These are phyloP conservation scores for Cladosporium colombiae DNA, from an alignment of 2,329 filamentous ascomycete species.

Conservation along the genomic window DNA sequence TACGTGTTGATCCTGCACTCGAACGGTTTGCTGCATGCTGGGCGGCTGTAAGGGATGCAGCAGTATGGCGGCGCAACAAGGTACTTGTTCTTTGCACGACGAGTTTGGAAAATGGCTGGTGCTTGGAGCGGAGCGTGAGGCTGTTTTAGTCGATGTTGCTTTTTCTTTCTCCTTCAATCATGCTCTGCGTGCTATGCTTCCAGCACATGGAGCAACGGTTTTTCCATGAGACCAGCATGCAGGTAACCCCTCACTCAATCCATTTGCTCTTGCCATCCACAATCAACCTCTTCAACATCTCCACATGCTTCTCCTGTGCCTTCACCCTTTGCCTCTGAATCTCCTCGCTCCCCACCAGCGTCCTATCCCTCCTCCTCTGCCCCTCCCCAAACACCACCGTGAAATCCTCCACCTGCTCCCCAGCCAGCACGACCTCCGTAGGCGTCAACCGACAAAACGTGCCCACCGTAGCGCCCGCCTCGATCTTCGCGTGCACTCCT, in stretches of 20 bases:
- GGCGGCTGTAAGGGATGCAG: not conserved
- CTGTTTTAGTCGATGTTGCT: not conserved
- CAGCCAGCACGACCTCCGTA: constrained; percentile 37
- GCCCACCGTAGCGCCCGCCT: constrained; percentile 46
- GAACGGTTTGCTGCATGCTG: not conserved
- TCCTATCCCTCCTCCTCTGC: constrained; percentile 42
- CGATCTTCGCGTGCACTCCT: constrained; percentile 35
- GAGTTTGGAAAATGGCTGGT: not conserved
- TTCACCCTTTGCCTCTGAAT: constrained; percentile 35
- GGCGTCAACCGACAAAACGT: constrained; percentile 50
- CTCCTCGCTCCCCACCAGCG: constrained; percentile 34
- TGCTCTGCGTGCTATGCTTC: not conserved
- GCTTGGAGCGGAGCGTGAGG: too few species aligned
- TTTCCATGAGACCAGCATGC: not conserved
- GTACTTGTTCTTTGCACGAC: not conserved
- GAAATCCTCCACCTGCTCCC: constrained; percentile 46
- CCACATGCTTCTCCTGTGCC: constrained; percentile 38
- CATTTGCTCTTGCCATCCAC: constrained; percentile 40
- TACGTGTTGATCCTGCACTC: not conserved
- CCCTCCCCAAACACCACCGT: constrained; percentile 47
- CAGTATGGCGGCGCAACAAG: not conserved
- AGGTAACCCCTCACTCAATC: constrained; percentile 24
- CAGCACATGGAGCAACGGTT: not conserved
- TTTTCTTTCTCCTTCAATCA: not conserved
- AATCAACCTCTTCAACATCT: constrained; percentile 36